Base-by-base conservation (phyloP, 345 rosid species). In the Brassica napus region DNA sequence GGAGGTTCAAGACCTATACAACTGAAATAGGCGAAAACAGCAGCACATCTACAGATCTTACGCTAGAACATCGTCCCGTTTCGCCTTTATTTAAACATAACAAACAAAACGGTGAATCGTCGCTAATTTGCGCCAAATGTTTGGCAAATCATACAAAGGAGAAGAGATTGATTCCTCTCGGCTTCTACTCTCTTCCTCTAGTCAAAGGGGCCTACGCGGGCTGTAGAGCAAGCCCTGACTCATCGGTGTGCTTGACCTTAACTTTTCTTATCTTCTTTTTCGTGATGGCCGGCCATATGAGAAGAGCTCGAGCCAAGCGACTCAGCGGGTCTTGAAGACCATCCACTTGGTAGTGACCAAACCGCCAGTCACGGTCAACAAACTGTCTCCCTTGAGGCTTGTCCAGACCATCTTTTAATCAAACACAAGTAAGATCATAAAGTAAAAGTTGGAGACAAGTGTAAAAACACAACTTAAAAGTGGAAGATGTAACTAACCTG, bases 301-400 rank as follows among this genome's bases (percentile, higher is more conserved):
- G 83, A 67, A 94, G 79, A 68, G 75, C 58, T 84, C 92, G 81
- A 49, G 86, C 83, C 21, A 90, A 28, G 21, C 91, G 85, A 81
- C 91, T 91, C 67, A 94, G 65, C 0, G 98, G 98, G 71, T 94
- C 98, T 83, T 92, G 98, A 63, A 94, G 89, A 79, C 97, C 97
- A 75, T 94, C 98, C 94, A 94, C 84, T 85, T 91, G 88, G 59
- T 94, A 94, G 83, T 91, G 97, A 76, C 98, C 98, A 82, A 94
- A 94, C 62, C 95, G 89, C 98, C 98, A 94, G 78, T 94, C 97
- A 65, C 97, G 85, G 23, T 79, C 85, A 55, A 92, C 72, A 35
- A 69, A 84, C 21, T 85, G 86, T 18, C 95, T 86, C 70, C 84
- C 76, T 6, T 79, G 82, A 18, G 97, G 96, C 79, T 88, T 82